Conservation (phyloP, 495 filamentous ascomycete genomes). For the Jackrogersella multiformis region DNA sequence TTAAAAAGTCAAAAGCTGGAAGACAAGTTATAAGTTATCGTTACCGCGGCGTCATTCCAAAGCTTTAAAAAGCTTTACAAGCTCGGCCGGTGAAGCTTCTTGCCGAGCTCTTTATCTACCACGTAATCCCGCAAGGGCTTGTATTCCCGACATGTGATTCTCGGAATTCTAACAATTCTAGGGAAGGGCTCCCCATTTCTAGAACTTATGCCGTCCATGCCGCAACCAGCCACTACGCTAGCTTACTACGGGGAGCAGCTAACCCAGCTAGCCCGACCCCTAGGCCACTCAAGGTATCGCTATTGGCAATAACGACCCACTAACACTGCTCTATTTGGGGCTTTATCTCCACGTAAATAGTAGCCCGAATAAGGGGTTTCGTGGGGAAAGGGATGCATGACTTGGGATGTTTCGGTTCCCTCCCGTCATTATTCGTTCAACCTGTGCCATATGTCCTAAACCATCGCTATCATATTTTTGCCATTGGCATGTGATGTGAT, state of each 20-base stretch:
- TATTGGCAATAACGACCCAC: slow-evolving; percentile 30
- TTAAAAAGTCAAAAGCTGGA: background rate
- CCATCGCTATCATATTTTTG: background rate
- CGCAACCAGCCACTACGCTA: slow-evolving; percentile 24
- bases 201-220: slow-evolving; percentile 13
- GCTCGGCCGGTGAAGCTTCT: slow-evolving; percentile 31
- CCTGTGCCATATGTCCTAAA: slow-evolving; percentile 16
- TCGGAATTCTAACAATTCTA: background rate
- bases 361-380: slow-evolving; percentile 25
- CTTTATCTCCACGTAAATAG: slow-evolving; percentile 6
- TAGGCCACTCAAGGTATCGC: slow-evolving; percentile 31
- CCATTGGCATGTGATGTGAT: slow-evolving; percentile 39
- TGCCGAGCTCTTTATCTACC: slow-evolving; percentile 24
- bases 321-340: background rate
- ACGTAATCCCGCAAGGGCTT: slow-evolving; percentile 18
- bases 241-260: slow-evolving; percentile 15
- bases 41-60: slow-evolving; percentile 9
- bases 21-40: slow-evolving; percentile 1
- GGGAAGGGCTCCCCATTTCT: slow-evolving; percentile 9
- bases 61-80: slow-evolving; percentile 30
- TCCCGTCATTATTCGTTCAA: slow-evolving; percentile 18
- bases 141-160: slow-evolving; percentile 38
- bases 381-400: slow-evolving; percentile 29
- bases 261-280: background rate
- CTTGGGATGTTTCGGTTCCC: slow-evolving; percentile 19